phyloP scores from a whole-genome alignment of 83 land plant genomes.

The Diphasiastrum complanatum region DNA sequence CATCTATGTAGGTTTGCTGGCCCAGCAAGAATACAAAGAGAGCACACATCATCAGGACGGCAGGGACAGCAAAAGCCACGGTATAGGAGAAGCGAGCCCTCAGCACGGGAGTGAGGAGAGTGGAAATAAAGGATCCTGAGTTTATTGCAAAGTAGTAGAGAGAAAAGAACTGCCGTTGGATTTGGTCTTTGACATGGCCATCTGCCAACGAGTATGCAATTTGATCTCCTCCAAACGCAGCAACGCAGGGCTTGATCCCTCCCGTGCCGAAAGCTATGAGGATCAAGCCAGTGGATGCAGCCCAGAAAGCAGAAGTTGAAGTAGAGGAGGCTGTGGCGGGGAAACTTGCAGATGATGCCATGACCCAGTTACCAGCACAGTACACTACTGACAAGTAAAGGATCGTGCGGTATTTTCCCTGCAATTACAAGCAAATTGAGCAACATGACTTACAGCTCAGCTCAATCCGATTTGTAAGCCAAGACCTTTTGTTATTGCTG shows the following conservation, averaged over 20 bases:
- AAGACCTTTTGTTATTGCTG: too few species aligned
- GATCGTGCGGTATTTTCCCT: constrained; percentile 41
- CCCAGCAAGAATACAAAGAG: constrained; percentile 32
- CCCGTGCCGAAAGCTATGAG: constrained; percentile 38
- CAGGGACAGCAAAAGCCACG: constrained; percentile 33
- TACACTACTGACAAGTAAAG: constrained; percentile 31
- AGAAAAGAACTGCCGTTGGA: constrained; percentile 29
- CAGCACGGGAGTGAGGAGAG: constrained; percentile 28
- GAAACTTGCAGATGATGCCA: constrained; percentile 30
- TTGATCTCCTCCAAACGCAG: constrained; percentile 41
- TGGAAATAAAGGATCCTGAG: constrained; percentile 32
- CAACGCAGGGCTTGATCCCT: constrained; percentile 37
- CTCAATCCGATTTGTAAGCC: too few species aligned
- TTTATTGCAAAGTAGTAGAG: constrained; percentile 33
- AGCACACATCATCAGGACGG: constrained; percentile 30
- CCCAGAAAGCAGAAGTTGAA: constrained; percentile 16
- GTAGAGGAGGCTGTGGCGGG: constrained; percentile 11
- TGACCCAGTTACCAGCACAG: constrained; percentile 32
- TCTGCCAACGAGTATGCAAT: constrained; percentile 29
- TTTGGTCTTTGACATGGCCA: constrained; percentile 24
- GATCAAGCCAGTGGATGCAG: constrained; percentile 17
- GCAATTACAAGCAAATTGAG: constrained; percentile 1
- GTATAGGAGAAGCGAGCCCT: constrained; percentile 28
- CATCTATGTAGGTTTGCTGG: constrained; percentile 13
- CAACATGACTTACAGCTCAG: too few species aligned